Base-by-base conservation (phyloP, 345 rosid species). In the Populus deltoides region DNA sequence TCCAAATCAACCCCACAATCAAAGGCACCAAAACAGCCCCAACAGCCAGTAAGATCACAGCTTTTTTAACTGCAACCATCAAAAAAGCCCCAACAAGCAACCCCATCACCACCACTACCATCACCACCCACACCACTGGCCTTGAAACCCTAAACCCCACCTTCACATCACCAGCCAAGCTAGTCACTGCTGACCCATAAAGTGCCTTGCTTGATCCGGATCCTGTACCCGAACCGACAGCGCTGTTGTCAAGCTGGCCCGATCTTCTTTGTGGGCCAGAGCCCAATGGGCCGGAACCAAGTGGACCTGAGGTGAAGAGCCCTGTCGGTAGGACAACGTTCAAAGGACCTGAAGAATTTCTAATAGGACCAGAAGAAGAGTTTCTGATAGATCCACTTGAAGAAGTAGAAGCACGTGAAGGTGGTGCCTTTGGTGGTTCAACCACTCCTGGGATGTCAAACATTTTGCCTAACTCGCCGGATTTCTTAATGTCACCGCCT, bases 401-500 rank as follows among this genome's bases (percentile, higher is more conserved):
- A 36, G 95, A 89, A 20, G 95, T 84, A 49, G 97, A 89, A 75
- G 85, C 78, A 72, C 94, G 87, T 20, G 94, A 78, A 31, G 91
- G 87, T 71, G 78, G 78, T 31, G 20, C n/a, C 39, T 70, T 78
- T n/a, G 81, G 47, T 13, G 24, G 70, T 22, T 81, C 78, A 78
- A 89, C 90, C 41, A 78, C 63, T 29, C 83, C 87, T 18, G 95
- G 91, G 77, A 93, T 90, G 77, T 95, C 98, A 68, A 95, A 92
- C 99, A 95, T 95, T 86, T 92, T 91, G 2, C 99, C 94, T 10
- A 93, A 86, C 87, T 95, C 99, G 1, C 99, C 99, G 41, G 99
- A 95, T 80, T 92, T 95, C 81, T 95, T 93, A 20, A 95, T 81
- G 78, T 95, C 96, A 17, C 98, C 98, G 47, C 99, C 99, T 2